Base-by-base conservation (phyloP, 2,329 filamentous ascomycete species). In the Botrytis aclada region DNA sequence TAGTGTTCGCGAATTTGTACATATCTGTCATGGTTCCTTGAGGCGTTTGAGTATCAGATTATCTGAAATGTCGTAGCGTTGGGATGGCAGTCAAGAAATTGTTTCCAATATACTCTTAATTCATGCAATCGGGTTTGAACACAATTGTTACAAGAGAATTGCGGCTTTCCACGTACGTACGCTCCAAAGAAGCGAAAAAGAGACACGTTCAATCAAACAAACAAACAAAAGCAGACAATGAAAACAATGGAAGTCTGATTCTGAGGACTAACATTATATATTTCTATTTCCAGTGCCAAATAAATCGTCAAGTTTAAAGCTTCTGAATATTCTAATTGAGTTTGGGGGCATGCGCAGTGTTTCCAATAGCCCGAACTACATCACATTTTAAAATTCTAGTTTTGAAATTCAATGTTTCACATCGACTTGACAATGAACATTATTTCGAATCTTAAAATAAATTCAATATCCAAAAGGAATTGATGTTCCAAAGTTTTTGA, bases 41-140 rank as follows among this genome's bases (percentile, higher is more conserved):
- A 39, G 25, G 22, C 14, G n/a, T 60, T 60, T 32, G 51, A 60
- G 47, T 43, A 22, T 25, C 58, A 34, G 25, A 69, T 34, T 71
- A 41, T 29, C 45, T 32, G 20, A 65, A 54, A 64, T 51, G 60
- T 56, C 60, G n/a, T 71, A 71, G 45, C 45, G 47, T 66, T 39
- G 61, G 45, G 34, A 71, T 58, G 8, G 60, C 37, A 71, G 29
- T 32, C 12, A 56, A 54, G n/a, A 10, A 20, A 56, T 39, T 34
- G 45, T 71, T 66, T 66, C 70, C 9, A 56, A 66, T 71, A 32
- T 34, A 54, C 22, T 66, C 20, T 37, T 43, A 12, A 43, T 66
- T 71, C 34, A 71, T 66, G 70, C 70, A 71, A 12, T n/a, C 20
- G 58, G 34, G 7, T 71, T 63, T 64, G n/a, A 43, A 63, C n/a